Conservation (phyloP, 2,329 filamentous ascomycete species). For the Boeremia lycopersici region DNA sequence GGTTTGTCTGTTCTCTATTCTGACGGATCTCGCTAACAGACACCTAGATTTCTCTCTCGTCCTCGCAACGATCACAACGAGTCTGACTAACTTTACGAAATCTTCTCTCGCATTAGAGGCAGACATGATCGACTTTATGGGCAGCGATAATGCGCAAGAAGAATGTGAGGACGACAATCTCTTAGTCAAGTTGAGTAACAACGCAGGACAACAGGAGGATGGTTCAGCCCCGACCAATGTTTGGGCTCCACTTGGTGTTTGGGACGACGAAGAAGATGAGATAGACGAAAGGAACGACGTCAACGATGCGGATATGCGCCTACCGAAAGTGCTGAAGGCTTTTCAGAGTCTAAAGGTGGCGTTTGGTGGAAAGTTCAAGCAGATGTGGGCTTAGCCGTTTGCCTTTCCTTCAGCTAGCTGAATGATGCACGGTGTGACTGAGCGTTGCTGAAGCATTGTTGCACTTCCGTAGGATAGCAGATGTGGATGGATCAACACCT, state of each 20-base stretch:
- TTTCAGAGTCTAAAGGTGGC: conserved; percentile 63
- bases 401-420: too few species aligned
- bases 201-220: conserved; percentile 43
- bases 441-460: too few species aligned
- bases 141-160: conserved; percentile 58
- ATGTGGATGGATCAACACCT: too few species aligned
- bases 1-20: too few species aligned
- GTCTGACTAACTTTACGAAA: conserved; percentile 63
- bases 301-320: conserved; percentile 52
- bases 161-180: conserved; percentile 51
- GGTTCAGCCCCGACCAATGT: too few species aligned
- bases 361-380: conserved; percentile 69
- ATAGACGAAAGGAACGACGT: conserved; percentile 34
- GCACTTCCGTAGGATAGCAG: too few species aligned
- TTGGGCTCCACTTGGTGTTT: conserved; percentile 49
- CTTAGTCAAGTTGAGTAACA: conserved; percentile 32
- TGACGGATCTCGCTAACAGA: too few species aligned
- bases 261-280: conserved; percentile 45
- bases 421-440: too few species aligned
- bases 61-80: conserved; percentile 73
- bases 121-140: conserved; percentile 59
- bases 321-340: conserved; percentile 64
- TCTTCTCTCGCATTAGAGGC: conserved; percentile 53
- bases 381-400: conserved; percentile 61
- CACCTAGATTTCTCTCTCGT: conserved; percentile 69